Conservation (phyloP, 306 rosid species). For the Lathyrus tuberosus region DNA sequence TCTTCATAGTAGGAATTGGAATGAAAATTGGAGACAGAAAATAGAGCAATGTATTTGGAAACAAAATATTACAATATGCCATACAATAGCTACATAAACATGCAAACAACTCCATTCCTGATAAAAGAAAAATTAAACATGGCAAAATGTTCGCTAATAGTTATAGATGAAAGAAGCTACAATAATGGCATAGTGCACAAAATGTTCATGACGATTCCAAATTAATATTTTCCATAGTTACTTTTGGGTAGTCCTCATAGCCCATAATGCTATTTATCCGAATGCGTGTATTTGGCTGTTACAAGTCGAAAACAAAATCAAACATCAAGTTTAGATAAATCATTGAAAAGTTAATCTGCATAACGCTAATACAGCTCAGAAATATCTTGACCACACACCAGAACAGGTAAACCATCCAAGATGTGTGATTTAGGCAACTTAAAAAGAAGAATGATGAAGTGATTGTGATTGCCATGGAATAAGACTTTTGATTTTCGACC, state of each 20-base stretch:
- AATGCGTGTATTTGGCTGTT: constrained; percentile 89
- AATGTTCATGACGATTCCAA: constrained; percentile 26
- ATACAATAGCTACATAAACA: constrained; percentile 26
- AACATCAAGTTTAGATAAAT: constrained; percentile 24
- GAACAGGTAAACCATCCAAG: constrained; percentile 5
- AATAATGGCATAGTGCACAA: constrained; percentile 33
- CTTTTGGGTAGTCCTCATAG: constrained; percentile 84
- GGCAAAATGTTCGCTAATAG: constrained; percentile 31
- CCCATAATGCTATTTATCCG: constrained; percentile 86
- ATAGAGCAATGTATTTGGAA: constrained; percentile 23
- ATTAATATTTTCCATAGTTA: constrained; percentile 55
- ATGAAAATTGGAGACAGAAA: constrained; percentile 27
- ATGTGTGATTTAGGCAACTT: constrained; percentile 4
- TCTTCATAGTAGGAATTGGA: constrained; percentile 10
- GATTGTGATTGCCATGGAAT: neutral
- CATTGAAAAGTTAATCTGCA: constrained; percentile 11
- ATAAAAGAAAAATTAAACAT: constrained; percentile 35
- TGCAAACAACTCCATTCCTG: constrained; percentile 32
- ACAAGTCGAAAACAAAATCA: constrained; percentile 41
- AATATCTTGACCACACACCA: constrained; percentile 1
- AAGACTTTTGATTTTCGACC: neutral
- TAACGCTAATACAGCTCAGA: neutral
- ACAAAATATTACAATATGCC: constrained; percentile 29
- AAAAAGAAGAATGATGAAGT: neutral
- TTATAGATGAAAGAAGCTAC: constrained; percentile 37